A percentile compares a stretch with the other conserved stretches of the same genome.
Evolutionary conservation across 2,329 filamentous ascomycete genomes (phyloP).

Genomic region (Arthrocladium fulminans): DNA sequence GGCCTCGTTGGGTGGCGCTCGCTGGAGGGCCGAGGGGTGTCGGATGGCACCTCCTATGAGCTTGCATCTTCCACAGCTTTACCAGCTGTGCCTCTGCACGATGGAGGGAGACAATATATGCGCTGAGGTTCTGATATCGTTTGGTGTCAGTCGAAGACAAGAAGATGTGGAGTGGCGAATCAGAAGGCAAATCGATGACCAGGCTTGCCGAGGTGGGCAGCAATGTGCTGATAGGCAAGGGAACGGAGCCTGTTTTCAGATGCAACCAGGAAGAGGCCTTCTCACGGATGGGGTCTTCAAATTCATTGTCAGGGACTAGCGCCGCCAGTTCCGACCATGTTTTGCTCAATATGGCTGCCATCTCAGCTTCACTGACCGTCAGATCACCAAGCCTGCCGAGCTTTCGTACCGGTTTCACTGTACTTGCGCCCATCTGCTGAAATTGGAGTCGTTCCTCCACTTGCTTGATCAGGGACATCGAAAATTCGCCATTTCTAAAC

Average conservation of each 20-base stretch:
- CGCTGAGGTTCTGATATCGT: slow-evolving; percentile 74
- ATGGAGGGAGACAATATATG: slow-evolving; percentile 77
- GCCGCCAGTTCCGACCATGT: slow-evolving; percentile 74
- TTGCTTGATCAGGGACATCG: slow-evolving; percentile 73
- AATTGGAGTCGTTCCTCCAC: slow-evolving; percentile 71
- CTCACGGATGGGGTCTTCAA: slow-evolving; percentile 62
- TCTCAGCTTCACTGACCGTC: slow-evolving; percentile 76
- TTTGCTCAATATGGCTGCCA: slow-evolving; percentile 64
- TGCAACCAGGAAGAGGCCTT: slow-evolving; percentile 68
- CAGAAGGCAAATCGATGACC: slow-evolving; percentile 62
- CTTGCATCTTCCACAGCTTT: slow-evolving; percentile 76
- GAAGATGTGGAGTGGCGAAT: slow-evolving; percentile 78
- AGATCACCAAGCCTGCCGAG: slow-evolving; percentile 46
- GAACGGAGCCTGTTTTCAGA: slow-evolving; percentile 33
- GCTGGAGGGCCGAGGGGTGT: slow-evolving; percentile 57
- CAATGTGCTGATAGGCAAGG: slow-evolving; percentile 34
- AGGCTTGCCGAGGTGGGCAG: slow-evolving; percentile 68
- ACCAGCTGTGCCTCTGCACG: slow-evolving; percentile 77
- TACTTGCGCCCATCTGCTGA: slow-evolving; percentile 52
- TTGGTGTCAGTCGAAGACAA: slow-evolving; percentile 66
- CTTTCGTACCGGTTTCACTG: slow-evolving; percentile 23
- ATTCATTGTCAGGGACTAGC: slow-evolving; percentile 68
- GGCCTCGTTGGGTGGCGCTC: slow-evolving; percentile 53
- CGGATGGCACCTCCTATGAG: slow-evolving; percentile 67
- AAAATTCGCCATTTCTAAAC: slow-evolving; percentile 81